Base-by-base conservation (phyloP, 306 rosid species). In the Inga oerstediana region DNA sequence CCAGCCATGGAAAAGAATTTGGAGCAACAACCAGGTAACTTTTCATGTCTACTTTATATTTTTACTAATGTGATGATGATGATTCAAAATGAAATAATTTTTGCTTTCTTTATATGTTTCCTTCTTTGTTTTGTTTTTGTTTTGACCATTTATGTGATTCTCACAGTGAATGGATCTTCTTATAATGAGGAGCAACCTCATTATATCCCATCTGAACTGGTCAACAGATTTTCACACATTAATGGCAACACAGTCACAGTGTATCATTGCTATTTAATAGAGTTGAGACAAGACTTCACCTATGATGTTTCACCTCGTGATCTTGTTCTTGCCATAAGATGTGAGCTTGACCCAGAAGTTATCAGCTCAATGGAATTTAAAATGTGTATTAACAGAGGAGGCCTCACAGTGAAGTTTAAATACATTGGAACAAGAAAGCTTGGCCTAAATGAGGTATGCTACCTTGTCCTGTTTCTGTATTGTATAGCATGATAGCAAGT, bases 181-280 rank as follows among this genome's bases (percentile, higher is more conserved):
- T 88, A 82, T 20, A 54, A 77, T 83, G 94, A 89, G 76, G 88
- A 81, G 48, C 94, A 92, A 62, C 92, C 92, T 22, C 54, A 81
- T 76, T 92, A 89, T 85, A 77, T 85, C 19, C 98, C 99, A 79
- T 44, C 61, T 20, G 95, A 91, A 87, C 71, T 93, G 82, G 91
- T 90, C 48, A 81, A 86, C 27, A 70, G 41, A 44, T 16, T 58
- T 56, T 76, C 88, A 7, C 77, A 77, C 22, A 82, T 59, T 59
- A 3, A 61, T 62, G 71, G 87, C 48, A 67, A 45, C 43, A 81
- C 78, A 34, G 27, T 58, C 43, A 81, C 78, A 34, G 27, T 58
- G 32, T 95, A 92, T 82, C 85, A 91, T 74, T 90, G 96, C 88
- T 95, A 95, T 89, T 65, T 88, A 9, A 87, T 95, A 32, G 91